Evolutionary conservation across 2,329 filamentous ascomycete species (phyloP).

Genomic region (Diaporthe citrichinensis): DNA sequence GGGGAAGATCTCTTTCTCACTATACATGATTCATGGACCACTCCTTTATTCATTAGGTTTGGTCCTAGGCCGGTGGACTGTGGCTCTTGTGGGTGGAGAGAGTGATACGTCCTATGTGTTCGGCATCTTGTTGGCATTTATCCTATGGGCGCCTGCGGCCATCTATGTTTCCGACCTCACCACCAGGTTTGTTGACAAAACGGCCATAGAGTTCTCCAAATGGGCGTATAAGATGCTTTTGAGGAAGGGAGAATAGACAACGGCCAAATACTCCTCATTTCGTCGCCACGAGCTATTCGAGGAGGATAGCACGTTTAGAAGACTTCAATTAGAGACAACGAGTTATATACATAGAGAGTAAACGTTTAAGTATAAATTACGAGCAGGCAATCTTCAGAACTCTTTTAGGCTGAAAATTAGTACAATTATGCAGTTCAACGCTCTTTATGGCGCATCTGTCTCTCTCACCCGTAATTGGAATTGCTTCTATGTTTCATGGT

Average conservation of each 20-base stretch:
- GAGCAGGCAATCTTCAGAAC: too few species aligned
- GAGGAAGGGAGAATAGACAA: constrained; percentile 10
- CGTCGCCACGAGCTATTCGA: too few species aligned
- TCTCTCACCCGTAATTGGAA: too few species aligned
- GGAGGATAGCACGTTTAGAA: too few species aligned
- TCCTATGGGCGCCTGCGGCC: constrained; percentile 37
- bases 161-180: constrained; percentile 39
- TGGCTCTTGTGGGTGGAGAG: constrained; percentile 7
- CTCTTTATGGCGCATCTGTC: too few species aligned
- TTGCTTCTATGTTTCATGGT: too few species aligned
- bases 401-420: too few species aligned
- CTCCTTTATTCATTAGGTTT: constrained; percentile 38
- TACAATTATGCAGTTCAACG: too few species aligned
- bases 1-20: constrained; percentile 39
- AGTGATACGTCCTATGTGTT: constrained; percentile 1
- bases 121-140: constrained; percentile 32
- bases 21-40: constrained; percentile 39
- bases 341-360: too few species aligned
- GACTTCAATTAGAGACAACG: too few species aligned
- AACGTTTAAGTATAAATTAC: too few species aligned
- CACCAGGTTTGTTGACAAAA: constrained; percentile 26
- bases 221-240: constrained; percentile 35
- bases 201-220: constrained; percentile 33
- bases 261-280: too few species aligned
- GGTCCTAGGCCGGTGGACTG: constrained; percentile 6